Percentiles rank a stretch among this genome's conserved stretches.
phyloP scores from a whole-genome alignment of 331 rosid genomes.

The Ulmus americana region DNA sequence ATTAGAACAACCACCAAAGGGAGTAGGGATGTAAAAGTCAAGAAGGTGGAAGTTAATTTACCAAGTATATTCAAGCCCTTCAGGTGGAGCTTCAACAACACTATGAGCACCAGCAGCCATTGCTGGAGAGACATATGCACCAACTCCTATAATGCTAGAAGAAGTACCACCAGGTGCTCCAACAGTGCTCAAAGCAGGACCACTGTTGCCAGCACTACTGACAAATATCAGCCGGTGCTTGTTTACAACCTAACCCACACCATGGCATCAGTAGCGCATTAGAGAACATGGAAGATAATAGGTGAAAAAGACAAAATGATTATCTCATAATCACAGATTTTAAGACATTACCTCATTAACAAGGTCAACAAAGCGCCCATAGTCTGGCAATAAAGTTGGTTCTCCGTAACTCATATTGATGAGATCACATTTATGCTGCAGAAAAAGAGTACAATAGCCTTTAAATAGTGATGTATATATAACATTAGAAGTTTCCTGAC shows the following conservation, averaged over 20 bases:
- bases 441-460: constrained; percentile 18
- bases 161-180: constrained; percentile 98
- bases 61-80: constrained; percentile 96
- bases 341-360: constrained; percentile 58
- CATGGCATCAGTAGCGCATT: constrained; percentile 17
- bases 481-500: constrained; percentile 3
- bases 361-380: constrained; percentile 93
- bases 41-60: constrained; percentile 27
- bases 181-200: constrained; percentile 89
- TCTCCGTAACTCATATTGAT: constrained; percentile 95
- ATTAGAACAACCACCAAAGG: constrained; percentile 23
- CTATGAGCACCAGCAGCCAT: constrained; percentile 98
- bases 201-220: constrained; percentile 94
- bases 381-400: constrained; percentile 71
- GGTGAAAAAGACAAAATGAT: neutral
- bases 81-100: constrained; percentile 75
- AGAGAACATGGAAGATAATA: constrained; percentile 28
- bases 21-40: constrained; percentile 8
- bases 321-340: constrained; percentile 14
- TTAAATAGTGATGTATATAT: constrained; percentile 14
- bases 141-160: constrained; percentile 80
- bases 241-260: constrained; percentile 59
- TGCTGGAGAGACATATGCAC: constrained; percentile 88
- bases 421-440: constrained; percentile 89
- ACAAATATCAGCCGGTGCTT: constrained; percentile 72